Percentiles rank a stretch among this genome's conserved stretches.
Evolutionary conservation across 176 grass and related monocot genomes (phyloP).

Genomic region (Pontederia paniculata): DNA sequence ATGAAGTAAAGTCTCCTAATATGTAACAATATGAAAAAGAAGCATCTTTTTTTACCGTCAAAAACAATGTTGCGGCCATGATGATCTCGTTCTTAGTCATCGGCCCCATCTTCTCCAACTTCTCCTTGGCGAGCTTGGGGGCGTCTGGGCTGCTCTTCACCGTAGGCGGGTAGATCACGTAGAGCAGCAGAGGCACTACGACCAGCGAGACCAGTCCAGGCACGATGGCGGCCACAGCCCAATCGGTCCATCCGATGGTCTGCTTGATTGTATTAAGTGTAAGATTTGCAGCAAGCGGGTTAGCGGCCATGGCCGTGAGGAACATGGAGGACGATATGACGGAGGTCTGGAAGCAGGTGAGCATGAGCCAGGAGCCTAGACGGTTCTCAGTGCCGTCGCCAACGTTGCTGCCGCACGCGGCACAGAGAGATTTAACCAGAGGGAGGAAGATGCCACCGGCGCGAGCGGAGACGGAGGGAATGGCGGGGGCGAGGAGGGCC

Average conservation of each 20-base stretch:
- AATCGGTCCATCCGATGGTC: constrained; percentile 86
- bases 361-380: constrained; percentile 94
- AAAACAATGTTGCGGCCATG: constrained; percentile 65
- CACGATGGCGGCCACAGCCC: constrained; percentile 80
- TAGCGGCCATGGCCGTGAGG: constrained; percentile 88
- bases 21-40: not conserved
- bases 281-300: constrained; percentile 78
- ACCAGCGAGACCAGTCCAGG: constrained; percentile 66
- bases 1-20: too few species aligned
- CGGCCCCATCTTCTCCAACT: constrained; percentile 67
- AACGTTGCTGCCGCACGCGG: constrained; percentile 57
- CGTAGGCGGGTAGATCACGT: constrained; percentile 79
- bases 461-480: constrained; percentile 78
- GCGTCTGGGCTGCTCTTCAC: constrained; percentile 82
- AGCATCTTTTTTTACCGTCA: constrained; percentile 51
- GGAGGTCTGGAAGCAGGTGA: constrained; percentile 95
- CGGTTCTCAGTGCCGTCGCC: constrained; percentile 60
- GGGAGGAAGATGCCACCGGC: constrained; percentile 91
- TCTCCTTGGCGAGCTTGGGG: constrained; percentile 74
- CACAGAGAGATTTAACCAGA: constrained; percentile 76
- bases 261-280: constrained; percentile 56
- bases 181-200: constrained; percentile 69
- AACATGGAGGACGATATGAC: constrained; percentile 91
- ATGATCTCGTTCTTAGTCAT: constrained; percentile 79
- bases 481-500: constrained; percentile 81